These are phyloP conservation scores for Cenococcum geophilum DNA, from an alignment of 495 filamentous ascomycete species.

Conservation along the genomic window DNA sequence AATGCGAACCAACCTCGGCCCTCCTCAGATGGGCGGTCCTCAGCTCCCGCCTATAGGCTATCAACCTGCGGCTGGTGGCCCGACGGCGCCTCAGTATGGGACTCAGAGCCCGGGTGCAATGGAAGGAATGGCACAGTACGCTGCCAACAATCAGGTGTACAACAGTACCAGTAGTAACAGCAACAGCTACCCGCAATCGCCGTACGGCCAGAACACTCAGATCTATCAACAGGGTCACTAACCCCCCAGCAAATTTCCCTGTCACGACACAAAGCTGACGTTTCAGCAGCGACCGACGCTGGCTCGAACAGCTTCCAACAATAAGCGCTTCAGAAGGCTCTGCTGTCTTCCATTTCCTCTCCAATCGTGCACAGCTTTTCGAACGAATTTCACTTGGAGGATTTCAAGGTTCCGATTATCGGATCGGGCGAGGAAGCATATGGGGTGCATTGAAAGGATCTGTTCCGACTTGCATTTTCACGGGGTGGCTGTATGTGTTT, in stretches of 20 bases:
- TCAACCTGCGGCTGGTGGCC: constrained; percentile 47
- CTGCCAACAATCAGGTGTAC: constrained; percentile 45
- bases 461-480: constrained; percentile 30
- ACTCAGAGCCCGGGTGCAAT: constrained; percentile 51
- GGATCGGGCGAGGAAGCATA: constrained; percentile 13
- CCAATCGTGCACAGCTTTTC: constrained; percentile 3
- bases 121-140: constrained; percentile 56
- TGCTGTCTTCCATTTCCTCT: constrained; percentile 4
- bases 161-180: constrained; percentile 50
- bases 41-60: constrained; percentile 88
- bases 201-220: constrained; percentile 61
- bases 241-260: constrained; percentile 27
- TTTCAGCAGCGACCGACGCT: constrained; percentile 25
- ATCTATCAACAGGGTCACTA: constrained; percentile 74
- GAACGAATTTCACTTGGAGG: constrained; percentile 20
- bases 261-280: constrained; percentile 16
- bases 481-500: constrained; percentile 27
- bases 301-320: constrained; percentile 21
- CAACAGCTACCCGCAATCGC: constrained; percentile 60
- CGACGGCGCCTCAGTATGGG: constrained; percentile 55
- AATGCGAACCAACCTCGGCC: constrained; percentile 19
- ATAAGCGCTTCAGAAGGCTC: constrained; percentile 17
- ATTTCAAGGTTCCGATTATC: background rate
- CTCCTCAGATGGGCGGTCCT: constrained; percentile 40
- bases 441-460: constrained; percentile 13